Base-by-base conservation (phyloP, 257 asterid species). In the Buddleja alternifolia region DNA sequence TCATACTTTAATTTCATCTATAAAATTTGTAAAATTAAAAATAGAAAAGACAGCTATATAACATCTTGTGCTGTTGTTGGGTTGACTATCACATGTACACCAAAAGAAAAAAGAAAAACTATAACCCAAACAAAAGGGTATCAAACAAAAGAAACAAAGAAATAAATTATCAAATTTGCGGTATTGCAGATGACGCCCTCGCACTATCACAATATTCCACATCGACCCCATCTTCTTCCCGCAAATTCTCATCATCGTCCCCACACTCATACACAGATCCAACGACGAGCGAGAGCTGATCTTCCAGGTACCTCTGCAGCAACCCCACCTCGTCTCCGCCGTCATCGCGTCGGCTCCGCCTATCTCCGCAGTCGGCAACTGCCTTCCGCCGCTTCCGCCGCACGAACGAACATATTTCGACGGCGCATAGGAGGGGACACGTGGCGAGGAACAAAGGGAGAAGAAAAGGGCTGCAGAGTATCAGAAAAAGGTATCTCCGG, bases 291-390 rank as follows among this genome's bases (percentile, higher is more conserved):
- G 39, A 45, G 58, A 84, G 61, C 75, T 84, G 86, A 66, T 84
- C 89, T 29, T 84, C 85, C 65, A 84, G 73, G 66, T 84, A 84
- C 67, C 87, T 74, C 78, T 75, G 82, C 77, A 84, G 71, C 87
- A 79, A 42, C n/a, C 81, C 75, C 7, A n/a, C 77, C 10, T 56
- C 78, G 0, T 52, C 61, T 0, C 72, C 73, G 0, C 40, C 69
- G 7, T 24, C 76, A 0, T 7, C 66, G 23, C 32, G 24, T 7
- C 48, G 7, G 24, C 57, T 4, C 47, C 51, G 20, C 60, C 69
- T 7, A 1, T 32, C 72, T 7, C 64, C 71, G 42, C 64, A 65
- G 20, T n/a, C 36, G 7, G 6, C 66, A 4, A 14, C 63, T 69
- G 14, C 15, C 71, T 46, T 19, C 69, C 73, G 73, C 44, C 66